A percentile compares a stretch with the other conserved stretches of the same genome.
phyloP scores from a whole-genome alignment of 1,139 yeast species.

The Insectozyma bohioensis region DNA sequence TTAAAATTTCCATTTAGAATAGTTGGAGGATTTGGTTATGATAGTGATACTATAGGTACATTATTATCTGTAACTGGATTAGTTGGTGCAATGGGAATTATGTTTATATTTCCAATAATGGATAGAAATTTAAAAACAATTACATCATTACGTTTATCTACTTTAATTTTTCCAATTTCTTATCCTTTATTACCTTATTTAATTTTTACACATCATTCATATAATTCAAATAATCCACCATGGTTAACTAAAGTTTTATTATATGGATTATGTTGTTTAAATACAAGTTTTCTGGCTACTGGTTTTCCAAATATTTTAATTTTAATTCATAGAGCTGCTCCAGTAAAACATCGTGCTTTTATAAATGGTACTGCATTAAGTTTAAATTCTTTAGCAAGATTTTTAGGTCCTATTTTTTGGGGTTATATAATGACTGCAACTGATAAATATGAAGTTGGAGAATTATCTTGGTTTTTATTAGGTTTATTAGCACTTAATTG shows the following conservation, averaged over 20 bases:
- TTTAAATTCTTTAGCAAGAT: constrained; percentile 54
- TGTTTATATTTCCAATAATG: constrained; percentile 53
- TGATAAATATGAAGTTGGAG: constrained; percentile 41
- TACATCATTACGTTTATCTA: constrained; percentile 41
- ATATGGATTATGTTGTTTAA: constrained; percentile 28
- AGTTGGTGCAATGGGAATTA: constrained; percentile 51
- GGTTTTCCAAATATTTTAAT: constrained; percentile 43
- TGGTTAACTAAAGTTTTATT: constrained; percentile 24
- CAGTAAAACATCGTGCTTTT: constrained; percentile 42
- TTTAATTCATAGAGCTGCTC: constrained; percentile 49
- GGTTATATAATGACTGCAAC: constrained; percentile 55
- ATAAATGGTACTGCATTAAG: constrained; percentile 52
- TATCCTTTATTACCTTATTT: constrained; percentile 52
- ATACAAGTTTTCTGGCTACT: constrained; percentile 31
- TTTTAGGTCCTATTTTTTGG: constrained; percentile 59
- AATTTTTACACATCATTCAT: constrained; percentile 40
- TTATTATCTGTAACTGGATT: constrained; percentile 57
- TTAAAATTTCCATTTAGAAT: constrained; percentile 39
- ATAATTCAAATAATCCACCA: constrained; percentile 24
- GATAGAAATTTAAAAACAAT: constrained; percentile 52
- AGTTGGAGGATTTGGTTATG: constrained; percentile 32
- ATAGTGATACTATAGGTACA: constrained; percentile 51
- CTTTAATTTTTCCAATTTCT: constrained; percentile 44
- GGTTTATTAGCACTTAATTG: constrained; percentile 36
- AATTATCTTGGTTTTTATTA: constrained; percentile 52